Evolutionary conservation across 805 yeast genomes (phyloP).

Genomic region (Sugiyamaella chiloensis): DNA sequence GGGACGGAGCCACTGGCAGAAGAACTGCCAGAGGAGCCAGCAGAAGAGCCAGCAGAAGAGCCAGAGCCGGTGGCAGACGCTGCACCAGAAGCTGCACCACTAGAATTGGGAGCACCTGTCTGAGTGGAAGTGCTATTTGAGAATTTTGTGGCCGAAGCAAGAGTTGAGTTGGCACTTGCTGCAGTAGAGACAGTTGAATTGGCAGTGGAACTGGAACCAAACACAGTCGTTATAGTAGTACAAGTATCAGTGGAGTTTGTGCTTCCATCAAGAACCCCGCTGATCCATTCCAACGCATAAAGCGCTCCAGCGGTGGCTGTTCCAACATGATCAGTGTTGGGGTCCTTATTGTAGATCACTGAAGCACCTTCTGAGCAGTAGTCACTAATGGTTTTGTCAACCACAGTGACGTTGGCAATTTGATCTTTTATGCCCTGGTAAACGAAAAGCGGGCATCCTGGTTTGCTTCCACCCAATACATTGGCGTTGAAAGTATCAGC

Average conservation of each 20-base stretch:
- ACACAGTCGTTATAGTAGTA: conserved; percentile 1
- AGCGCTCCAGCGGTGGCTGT: conserved; percentile 15
- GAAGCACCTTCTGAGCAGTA: conserved; percentile 22
- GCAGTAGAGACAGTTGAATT: conserved; percentile 19
- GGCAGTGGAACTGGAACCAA: background rate
- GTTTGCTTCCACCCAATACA: conserved; percentile 20
- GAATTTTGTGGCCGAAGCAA: conserved; percentile 10
- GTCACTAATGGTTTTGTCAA: conserved; percentile 18
- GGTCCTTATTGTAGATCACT: conserved; percentile 15
- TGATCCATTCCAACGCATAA: conserved; percentile 18
- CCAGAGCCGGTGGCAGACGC: conserved; percentile 1
- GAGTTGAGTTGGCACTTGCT: conserved; percentile 1
- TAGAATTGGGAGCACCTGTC: conserved; percentile 3
- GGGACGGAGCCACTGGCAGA: background rate
- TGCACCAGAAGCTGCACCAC: conserved; percentile 1
- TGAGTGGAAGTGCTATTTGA: conserved; percentile 7
- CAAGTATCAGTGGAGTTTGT: background rate
- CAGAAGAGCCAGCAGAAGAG: background rate
- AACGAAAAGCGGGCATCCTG: conserved; percentile 24
- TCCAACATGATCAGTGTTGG: conserved; percentile 16
- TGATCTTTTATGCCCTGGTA: conserved; percentile 27
- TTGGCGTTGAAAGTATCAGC: conserved; percentile 18
- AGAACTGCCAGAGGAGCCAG: background rate
- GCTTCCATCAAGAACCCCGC: conserved; percentile 10
- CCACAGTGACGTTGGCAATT: conserved; percentile 20